Conservation (phyloP, 2,329 filamentous ascomycete species). For the Penicillium sp. region DNA sequence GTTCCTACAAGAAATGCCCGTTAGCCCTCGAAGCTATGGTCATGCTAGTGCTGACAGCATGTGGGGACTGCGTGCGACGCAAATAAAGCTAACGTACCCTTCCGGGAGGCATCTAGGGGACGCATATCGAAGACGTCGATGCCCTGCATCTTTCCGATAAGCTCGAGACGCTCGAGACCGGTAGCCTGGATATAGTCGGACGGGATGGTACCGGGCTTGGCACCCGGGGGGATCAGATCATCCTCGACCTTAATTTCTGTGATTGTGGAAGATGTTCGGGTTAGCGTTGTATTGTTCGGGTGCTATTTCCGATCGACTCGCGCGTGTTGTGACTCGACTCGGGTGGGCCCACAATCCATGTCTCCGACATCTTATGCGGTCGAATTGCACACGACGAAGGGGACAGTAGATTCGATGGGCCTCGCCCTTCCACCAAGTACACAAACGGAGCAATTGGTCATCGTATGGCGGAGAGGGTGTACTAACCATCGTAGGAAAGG, state of each 20-base stretch:
- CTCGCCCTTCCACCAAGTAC: slow-evolving; percentile 6
- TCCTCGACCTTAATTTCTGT: slow-evolving; percentile 75
- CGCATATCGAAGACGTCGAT: slow-evolving; percentile 98
- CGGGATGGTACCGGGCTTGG: slow-evolving; percentile 73
- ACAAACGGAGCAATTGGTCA: slow-evolving; percentile 13
- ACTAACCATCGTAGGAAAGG: slow-evolving; percentile 44
- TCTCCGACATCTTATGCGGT: slow-evolving; percentile 8
- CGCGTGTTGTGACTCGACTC: slow-evolving; percentile 3
- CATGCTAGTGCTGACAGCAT: neutral
- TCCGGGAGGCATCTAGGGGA: slow-evolving; percentile 84
- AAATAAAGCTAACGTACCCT: slow-evolving; percentile 54
- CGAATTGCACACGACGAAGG: slow-evolving; percentile 5
- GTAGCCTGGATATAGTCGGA: slow-evolving; percentile 94
- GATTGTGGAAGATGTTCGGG: slow-evolving; percentile 20
- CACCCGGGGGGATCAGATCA: slow-evolving; percentile 85
- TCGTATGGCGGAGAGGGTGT: slow-evolving; percentile 6
- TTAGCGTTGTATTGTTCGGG: slow-evolving; percentile 6
- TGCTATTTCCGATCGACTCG: neutral
- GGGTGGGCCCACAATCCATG: slow-evolving; percentile 13
- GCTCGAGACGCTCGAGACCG: slow-evolving; percentile 96
- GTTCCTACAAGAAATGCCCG: slow-evolving; percentile 57
- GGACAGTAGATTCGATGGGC: neutral
- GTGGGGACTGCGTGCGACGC: neutral
- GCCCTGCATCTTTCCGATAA: slow-evolving; percentile 98
- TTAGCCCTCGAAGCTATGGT: neutral